A percentile compares a stretch with the other conserved stretches of the same genome.
phyloP scores from a whole-genome alignment of 331 rosid genomes.

The Quercus lobata region DNA sequence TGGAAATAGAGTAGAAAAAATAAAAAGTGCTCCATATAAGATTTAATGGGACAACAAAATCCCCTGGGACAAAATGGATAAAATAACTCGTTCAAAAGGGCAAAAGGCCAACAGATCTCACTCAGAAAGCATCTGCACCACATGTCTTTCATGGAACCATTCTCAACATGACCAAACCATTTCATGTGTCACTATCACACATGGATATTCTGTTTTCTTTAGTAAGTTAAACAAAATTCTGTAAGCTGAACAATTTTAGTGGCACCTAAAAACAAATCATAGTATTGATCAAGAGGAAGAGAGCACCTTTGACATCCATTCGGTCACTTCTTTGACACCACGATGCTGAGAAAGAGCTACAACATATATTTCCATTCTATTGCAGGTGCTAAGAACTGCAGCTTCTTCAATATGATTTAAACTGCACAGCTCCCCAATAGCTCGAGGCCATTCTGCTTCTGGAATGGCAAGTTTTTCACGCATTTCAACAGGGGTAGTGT shows the following conservation, averaged over 20 bases:
- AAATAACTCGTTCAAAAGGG: not conserved
- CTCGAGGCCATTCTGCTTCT: conserved; percentile 99
- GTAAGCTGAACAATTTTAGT: not conserved
- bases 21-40: not conserved
- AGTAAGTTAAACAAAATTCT: not conserved
- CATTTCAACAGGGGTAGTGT: conserved; percentile 94
- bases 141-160: not conserved
- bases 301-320: conserved; percentile 96
- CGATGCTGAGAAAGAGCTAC: conserved; percentile 96
- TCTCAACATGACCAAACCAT: not conserved
- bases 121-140: not conserved
- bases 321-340: conserved; percentile 96
- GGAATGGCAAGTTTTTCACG: conserved; percentile 96
- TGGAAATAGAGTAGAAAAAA: not conserved
- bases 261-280: not conserved
- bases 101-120: not conserved
- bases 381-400: conserved; percentile 96
- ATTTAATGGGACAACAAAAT: not conserved
- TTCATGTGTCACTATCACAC: not conserved
- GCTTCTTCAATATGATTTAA: conserved; percentile 98
- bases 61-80: not conserved
- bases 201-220: not conserved
- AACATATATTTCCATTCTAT: conserved; percentile 98
- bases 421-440: conserved; percentile 83
- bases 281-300: not conserved